phyloP scores from a whole-genome alignment of 2,329 filamentous ascomycete genomes.

The Fusarium sp. region DNA sequence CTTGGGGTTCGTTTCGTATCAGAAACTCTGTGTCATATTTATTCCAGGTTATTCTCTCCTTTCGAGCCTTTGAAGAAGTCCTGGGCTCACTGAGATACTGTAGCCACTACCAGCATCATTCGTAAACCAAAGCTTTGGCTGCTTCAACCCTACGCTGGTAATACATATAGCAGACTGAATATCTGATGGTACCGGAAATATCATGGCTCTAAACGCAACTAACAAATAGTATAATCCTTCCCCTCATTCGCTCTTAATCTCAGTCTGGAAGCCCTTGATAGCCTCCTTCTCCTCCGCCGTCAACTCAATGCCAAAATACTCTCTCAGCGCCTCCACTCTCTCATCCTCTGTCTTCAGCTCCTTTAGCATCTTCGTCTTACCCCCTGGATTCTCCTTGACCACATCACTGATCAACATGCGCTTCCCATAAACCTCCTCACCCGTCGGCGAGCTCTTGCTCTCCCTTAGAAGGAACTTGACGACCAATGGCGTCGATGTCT shows the following conservation, averaged over 20 bases:
- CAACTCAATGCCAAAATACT: slow-evolving; percentile 68
- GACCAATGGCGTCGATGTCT: slow-evolving; percentile 68
- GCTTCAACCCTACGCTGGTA: too few species aligned
- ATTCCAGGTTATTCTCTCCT: too few species aligned
- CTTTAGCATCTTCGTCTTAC: slow-evolving; percentile 63
- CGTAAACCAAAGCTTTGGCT: too few species aligned
- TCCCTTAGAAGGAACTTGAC: slow-evolving; percentile 66
- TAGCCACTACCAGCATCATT: too few species aligned
- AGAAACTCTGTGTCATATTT: too few species aligned
- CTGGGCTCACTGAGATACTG: too few species aligned
- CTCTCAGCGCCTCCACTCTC: slow-evolving; percentile 64
- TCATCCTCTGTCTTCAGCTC: slow-evolving; percentile 66
- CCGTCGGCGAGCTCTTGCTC: slow-evolving; percentile 58
- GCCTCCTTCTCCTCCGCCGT: slow-evolving; percentile 64
- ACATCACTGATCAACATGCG: slow-evolving; percentile 65
- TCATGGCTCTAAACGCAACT: not conserved
- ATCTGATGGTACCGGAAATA: not conserved
- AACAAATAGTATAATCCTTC: slow-evolving; percentile 11
- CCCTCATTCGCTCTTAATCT: slow-evolving; percentile 53
- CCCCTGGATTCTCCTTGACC: slow-evolving; percentile 68
- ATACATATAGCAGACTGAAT: too few species aligned
- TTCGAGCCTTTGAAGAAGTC: too few species aligned
- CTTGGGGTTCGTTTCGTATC: too few species aligned
- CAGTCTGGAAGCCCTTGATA: slow-evolving; percentile 65
- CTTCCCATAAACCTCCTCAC: slow-evolving; percentile 65